Evolutionary conservation across 2,329 filamentous ascomycete genomes (phyloP).

Genomic region (Paraconiothyrium brasiliense): DNA sequence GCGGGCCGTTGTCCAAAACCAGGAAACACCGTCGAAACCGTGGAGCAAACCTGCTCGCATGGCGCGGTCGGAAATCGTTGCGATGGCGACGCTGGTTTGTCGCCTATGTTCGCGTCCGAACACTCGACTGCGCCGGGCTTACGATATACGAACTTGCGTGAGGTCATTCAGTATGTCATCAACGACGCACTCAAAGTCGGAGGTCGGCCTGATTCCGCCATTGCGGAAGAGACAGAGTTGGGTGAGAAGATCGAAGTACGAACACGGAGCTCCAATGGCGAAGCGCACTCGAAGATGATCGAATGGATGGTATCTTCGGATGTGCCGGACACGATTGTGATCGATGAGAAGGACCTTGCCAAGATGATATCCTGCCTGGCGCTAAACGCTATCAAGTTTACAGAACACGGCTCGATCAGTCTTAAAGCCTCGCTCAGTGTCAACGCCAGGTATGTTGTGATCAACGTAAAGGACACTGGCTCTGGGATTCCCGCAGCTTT

Average conservation of each 20-base stretch:
- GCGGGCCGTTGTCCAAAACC: conserved; percentile 26
- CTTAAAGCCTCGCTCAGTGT: conserved; percentile 63
- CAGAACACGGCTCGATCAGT: conserved; percentile 69
- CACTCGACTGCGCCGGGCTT: conserved; percentile 57
- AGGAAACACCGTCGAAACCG: conserved; percentile 25
- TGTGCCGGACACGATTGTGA: conserved; percentile 64
- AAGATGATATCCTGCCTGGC: conserved; percentile 72
- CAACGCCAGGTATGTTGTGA: conserved; percentile 64
- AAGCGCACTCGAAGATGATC: conserved; percentile 57
- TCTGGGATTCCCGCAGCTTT: conserved; percentile 74
- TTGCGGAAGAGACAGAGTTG: conserved; percentile 55
- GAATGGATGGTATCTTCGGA: conserved; percentile 61
- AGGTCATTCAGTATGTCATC: conserved; percentile 62
- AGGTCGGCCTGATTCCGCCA: conserved; percentile 62
- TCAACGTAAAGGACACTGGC: conserved; percentile 72
- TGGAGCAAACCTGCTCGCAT: conserved; percentile 36
- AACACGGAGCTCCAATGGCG: conserved; percentile 55
- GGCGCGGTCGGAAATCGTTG: conserved; percentile 31
- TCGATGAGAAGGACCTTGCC: conserved; percentile 70
- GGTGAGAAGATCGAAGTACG: conserved; percentile 62
- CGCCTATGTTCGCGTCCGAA: conserved; percentile 47
- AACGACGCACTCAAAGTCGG: conserved; percentile 63
- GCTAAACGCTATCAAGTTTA: conserved; percentile 76
- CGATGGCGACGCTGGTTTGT: conserved; percentile 34
- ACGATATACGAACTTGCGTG: conserved; percentile 58